A percentile compares a stretch with the other conserved stretches of the same genome.
Conservation (phyloP, 2,329 filamentous ascomycete genomes). For the Dothideomycetes sp. region DNA sequence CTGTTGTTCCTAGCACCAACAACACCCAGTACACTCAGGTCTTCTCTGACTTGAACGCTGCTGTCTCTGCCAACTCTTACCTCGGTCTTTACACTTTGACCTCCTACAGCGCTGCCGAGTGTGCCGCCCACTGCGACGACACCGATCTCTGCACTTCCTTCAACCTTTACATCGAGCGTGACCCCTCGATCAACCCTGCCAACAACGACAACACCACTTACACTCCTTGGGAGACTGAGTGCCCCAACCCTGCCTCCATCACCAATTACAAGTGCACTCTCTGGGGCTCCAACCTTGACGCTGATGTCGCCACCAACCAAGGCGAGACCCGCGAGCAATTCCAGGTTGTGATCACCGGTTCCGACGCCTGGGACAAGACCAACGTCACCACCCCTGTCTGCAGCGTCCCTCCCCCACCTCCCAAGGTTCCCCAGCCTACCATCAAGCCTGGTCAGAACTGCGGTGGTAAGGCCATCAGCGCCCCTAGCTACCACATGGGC, state of each 20-base stretch:
- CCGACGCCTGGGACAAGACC: slow-evolving; percentile 24
- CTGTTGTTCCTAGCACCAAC: slow-evolving; percentile 14
- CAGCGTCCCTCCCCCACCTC: neutral
- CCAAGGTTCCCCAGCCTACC: slow-evolving; percentile 8
- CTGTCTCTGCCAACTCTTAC: slow-evolving; percentile 24
- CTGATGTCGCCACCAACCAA: slow-evolving; percentile 21
- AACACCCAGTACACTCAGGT: slow-evolving; percentile 21
- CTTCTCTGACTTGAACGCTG: slow-evolving; percentile 26
- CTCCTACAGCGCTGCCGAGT: slow-evolving; percentile 24
- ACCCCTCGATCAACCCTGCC: slow-evolving; percentile 25
- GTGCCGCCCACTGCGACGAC: slow-evolving; percentile 25
- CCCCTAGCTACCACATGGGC: slow-evolving; percentile 15
- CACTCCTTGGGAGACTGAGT: slow-evolving; percentile 22
- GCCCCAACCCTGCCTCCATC: slow-evolving; percentile 29
- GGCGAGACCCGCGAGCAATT: slow-evolving; percentile 22
- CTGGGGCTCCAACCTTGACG: slow-evolving; percentile 28
- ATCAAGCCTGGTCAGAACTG: slow-evolving; percentile 19
- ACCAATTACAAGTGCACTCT: slow-evolving; percentile 34
- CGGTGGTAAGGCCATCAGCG: slow-evolving; percentile 15
- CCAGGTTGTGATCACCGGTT: slow-evolving; percentile 23
- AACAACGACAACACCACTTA: slow-evolving; percentile 19
- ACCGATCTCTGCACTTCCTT: slow-evolving; percentile 26
- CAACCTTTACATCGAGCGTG: slow-evolving; percentile 30
- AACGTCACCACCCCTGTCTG: slow-evolving; percentile 14
- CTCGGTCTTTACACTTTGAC: slow-evolving; percentile 24